Evolutionary conservation across 306 rosid genomes (phyloP).

Genomic region (Lupinus albus): DNA sequence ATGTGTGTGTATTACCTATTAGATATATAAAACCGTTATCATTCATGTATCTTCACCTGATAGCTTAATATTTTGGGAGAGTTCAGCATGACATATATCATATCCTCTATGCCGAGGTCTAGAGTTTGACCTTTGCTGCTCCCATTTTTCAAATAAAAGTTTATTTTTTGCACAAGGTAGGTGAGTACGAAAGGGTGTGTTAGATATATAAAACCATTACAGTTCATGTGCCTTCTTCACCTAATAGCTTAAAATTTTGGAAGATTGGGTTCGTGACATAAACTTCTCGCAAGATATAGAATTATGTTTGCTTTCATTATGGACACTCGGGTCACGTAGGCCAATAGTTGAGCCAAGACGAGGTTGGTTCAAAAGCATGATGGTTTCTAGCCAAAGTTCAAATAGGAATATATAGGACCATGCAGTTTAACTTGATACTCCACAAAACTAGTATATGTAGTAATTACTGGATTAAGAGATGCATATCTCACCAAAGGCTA

Average conservation of each 20-base stretch:
- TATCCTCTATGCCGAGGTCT: no score
- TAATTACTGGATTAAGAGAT: constrained; percentile 28
- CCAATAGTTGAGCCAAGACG: constrained; percentile 12
- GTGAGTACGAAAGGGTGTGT: no score
- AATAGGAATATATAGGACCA: constrained; percentile 18
- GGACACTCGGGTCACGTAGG: constrained; percentile 5
- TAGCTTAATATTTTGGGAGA: no score
- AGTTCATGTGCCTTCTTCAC: no score
- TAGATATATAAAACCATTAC: no score
- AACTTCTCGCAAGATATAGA: constrained; percentile 16
- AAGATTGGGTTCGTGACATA: background rate
- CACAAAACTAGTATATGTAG: constrained; percentile 12
- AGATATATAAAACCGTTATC: background rate
- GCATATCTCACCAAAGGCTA: constrained; percentile 86
- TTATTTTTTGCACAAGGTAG: no score
- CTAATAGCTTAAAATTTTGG: no score
- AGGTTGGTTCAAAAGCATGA: background rate
- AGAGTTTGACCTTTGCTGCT: no score
- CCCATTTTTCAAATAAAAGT: no score
- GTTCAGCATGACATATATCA: no score
- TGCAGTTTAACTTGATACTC: constrained; percentile 27
- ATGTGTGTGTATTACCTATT: background rate
- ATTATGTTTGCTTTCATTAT: constrained; percentile 18
- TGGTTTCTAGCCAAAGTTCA: constrained; percentile 27
- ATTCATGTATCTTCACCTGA: no score